A percentile compares a stretch with the other conserved stretches of the same genome.
phyloP scores from a whole-genome alignment of 768 basidiomycete species.

The Flagelloscypha sp. region DNA sequence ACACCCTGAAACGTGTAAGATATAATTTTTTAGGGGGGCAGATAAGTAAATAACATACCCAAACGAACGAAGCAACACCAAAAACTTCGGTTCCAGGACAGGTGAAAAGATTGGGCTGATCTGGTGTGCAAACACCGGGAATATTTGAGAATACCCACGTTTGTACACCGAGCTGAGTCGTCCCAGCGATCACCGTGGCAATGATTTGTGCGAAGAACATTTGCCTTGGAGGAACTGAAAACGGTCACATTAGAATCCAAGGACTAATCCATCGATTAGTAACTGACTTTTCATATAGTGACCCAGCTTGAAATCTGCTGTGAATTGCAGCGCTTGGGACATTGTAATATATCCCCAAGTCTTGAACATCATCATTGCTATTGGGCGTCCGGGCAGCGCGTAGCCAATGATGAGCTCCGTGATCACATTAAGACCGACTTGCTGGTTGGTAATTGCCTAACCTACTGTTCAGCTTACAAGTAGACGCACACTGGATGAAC shows the following conservation, averaged over 20 bases:
- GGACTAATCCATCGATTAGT: slow-evolving; percentile 72
- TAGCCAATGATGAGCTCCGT: slow-evolving; percentile 80
- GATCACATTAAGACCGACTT: slow-evolving; percentile 54
- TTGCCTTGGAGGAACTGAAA: slow-evolving; percentile 58
- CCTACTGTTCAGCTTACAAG: no score
- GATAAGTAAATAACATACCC: no score
- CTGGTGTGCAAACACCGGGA: slow-evolving; percentile 43
- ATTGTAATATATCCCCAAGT: slow-evolving; percentile 68
- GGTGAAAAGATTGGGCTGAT: slow-evolving; percentile 56
- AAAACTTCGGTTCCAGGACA: slow-evolving; percentile 68
- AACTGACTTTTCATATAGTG: slow-evolving; percentile 50
- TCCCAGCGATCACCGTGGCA: slow-evolving; percentile 61
- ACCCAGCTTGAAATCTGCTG: slow-evolving; percentile 72
- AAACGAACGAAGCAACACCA: slow-evolving; percentile 72
- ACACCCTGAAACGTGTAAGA: slow-evolving; percentile 37
- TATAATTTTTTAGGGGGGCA: neutral
- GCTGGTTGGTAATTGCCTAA: slow-evolving; percentile 76
- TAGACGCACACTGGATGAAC: no score
- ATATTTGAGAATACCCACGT: slow-evolving; percentile 72
- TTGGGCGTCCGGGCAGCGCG: slow-evolving; percentile 64
- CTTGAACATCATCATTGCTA: slow-evolving; percentile 86
- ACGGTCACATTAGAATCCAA: no score
- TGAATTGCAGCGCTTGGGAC: slow-evolving; percentile 51
- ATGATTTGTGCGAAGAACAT: slow-evolving; percentile 71
- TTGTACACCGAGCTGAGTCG: slow-evolving; percentile 69